These are phyloP conservation scores for Ophiostoma himal-ulmi DNA, from an alignment of 2,329 filamentous ascomycete species.

Conservation along the genomic window DNA sequence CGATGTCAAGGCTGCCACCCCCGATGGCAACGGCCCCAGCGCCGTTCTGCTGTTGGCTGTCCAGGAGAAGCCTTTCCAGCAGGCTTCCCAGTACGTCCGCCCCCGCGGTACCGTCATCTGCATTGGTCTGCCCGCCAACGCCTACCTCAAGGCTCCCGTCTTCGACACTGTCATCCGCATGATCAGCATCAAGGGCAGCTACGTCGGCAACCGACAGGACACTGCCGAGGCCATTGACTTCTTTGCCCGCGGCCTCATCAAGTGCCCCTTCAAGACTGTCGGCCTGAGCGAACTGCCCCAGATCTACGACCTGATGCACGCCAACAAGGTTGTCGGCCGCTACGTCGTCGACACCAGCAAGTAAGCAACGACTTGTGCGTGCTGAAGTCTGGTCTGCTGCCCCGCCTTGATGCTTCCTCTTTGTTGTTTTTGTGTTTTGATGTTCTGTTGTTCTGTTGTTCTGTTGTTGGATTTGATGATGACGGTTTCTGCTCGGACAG, in stretches of 20 bases:
- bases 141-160: slow-evolving; percentile 74
- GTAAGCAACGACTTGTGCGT: slow-evolving; percentile 14
- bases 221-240: slow-evolving; percentile 87
- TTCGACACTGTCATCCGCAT: slow-evolving; percentile 85
- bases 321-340: slow-evolving; percentile 67
- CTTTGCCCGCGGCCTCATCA: slow-evolving; percentile 75
- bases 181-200: slow-evolving; percentile 87
- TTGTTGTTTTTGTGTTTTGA: neutral
- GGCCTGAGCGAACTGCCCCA: slow-evolving; percentile 72
- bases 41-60: slow-evolving; percentile 83
- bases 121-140: slow-evolving; percentile 79
- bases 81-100: slow-evolving; percentile 83
- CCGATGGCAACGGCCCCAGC: slow-evolving; percentile 77
- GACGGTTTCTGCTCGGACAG: neutral
- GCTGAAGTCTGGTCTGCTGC: neutral
- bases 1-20: slow-evolving; percentile 75
- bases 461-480: neutral
- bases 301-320: slow-evolving; percentile 71
- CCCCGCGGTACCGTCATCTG: slow-evolving; percentile 76
- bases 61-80: slow-evolving; percentile 88
- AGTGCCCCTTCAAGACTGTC: slow-evolving; percentile 78
- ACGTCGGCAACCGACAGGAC: slow-evolving; percentile 89
- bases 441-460: neutral
- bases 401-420: neutral
- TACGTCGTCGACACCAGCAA: slow-evolving; percentile 70